Evolutionary conservation across 208 protist genomes (phyloP), one percentile per base, ranked within the genome.

Genomic region (Trypanosoma caninum): DNA sequence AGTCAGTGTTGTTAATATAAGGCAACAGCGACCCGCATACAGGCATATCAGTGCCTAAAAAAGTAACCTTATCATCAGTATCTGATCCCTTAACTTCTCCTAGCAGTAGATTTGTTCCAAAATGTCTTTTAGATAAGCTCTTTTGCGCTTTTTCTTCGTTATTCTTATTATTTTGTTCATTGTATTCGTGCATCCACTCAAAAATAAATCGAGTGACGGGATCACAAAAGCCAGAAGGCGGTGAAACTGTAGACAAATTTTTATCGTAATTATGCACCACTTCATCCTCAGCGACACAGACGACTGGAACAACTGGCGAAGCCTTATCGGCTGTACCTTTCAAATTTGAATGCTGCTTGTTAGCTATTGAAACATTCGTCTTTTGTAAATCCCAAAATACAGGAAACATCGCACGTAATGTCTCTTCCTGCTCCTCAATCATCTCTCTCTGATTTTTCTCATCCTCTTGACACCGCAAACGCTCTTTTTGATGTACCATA

Each of bases 191-290:
- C 28, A 93, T 69, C 82, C 82, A 89, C 57, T 93, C 80, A 47
- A 93, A 73, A 11, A 93, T 85, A 50, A 87, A 87, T 5, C 60
- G 38, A 37, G 84, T 93, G 31, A 89, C 76, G 2, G 82, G 74
- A 59, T 93, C 86, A 9, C 78, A 74, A 52, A 86, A 64, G 18
- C 38, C 51, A 22, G 20, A n/a, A 30, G 30, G 4, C n/a, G 57
- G 27, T 20, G 65, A 25, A 10, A 20, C 34, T 23, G 50, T 27
- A 4, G 65, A 30, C 2, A 51, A n/a, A 46, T 14, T 38, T 5
- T 33, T 28, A 27, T 25, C 42, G 3, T 18, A 18, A 50, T 33
- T 1, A 11, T 47, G 23, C 3, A n/a, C 30, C 2, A 40, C 42
- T 2, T 25, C n/a, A 1, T 51, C n/a, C 25, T 10, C 33, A 18